These are phyloP conservation scores for Chimonanthus praecox DNA, from an alignment of 164 flowering plant genomes.

Conservation along the genomic window DNA sequence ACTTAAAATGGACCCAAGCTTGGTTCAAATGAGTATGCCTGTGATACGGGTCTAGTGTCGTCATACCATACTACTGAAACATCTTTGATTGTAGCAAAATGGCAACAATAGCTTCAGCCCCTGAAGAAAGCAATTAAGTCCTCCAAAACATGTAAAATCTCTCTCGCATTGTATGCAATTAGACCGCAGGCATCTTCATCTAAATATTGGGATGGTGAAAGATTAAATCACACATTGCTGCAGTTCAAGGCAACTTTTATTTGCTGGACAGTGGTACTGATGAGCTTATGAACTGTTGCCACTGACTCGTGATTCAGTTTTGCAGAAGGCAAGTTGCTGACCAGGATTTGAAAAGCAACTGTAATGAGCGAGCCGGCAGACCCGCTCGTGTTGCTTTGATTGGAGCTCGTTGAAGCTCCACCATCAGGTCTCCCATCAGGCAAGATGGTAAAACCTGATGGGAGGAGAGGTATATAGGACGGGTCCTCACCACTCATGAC, in stretches of 20 bases:
- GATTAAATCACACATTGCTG: slow-evolving; percentile 7
- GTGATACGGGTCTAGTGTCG: too few species aligned
- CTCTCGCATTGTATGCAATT: slow-evolving; percentile 23
- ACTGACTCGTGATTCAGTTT: slow-evolving; percentile 66
- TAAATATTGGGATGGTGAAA: slow-evolving; percentile 3
- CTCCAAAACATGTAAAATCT: slow-evolving; percentile 24
- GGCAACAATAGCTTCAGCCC: slow-evolving; percentile 26
- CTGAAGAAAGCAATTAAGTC: slow-evolving; percentile 51
- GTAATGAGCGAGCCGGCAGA: slow-evolving; percentile 66
- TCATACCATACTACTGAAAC: background rate
- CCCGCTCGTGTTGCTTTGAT: slow-evolving; percentile 8
- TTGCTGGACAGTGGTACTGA: slow-evolving; percentile 68
- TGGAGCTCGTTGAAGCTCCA: slow-evolving; percentile 19
- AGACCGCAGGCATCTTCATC: background rate
- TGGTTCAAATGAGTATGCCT: too few species aligned
- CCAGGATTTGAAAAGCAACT: slow-evolving; percentile 71
- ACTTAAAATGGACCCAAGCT: too few species aligned
- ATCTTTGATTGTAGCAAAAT: slow-evolving; percentile 16
- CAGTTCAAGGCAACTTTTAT: slow-evolving; percentile 52
- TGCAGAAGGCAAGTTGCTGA: slow-evolving; percentile 63
- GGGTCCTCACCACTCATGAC: slow-evolving; percentile 86
- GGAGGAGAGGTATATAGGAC: slow-evolving; percentile 61
- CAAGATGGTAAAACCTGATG: slow-evolving; percentile 73
- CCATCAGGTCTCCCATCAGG: slow-evolving; percentile 46
- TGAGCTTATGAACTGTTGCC: slow-evolving; percentile 64